Conservation (phyloP, 371 early-diverging fungal genomes). For the Mortierella polycephala region DNA sequence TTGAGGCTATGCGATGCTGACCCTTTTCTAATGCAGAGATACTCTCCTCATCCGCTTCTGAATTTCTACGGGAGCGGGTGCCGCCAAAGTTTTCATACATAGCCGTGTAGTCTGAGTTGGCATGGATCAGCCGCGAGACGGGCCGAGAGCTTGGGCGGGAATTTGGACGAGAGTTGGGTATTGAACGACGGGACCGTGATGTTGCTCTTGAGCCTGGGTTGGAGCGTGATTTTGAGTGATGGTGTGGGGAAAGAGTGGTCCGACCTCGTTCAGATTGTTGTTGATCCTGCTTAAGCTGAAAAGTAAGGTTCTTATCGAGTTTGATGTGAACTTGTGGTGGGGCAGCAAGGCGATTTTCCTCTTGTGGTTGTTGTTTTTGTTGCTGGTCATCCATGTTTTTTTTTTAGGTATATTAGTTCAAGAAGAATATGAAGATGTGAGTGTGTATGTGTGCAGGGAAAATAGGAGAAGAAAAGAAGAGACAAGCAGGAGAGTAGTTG, state of each 20-base stretch:
- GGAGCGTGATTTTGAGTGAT: conserved; percentile 2
- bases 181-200: conserved; percentile 25
- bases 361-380: not conserved
- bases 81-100: conserved; percentile 45
- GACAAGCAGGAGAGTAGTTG: not conserved
- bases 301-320: conserved; percentile 15
- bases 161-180: conserved; percentile 8
- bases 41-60: conserved; percentile 11
- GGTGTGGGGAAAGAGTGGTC: not conserved
- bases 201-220: conserved; percentile 27
- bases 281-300: conserved; percentile 5
- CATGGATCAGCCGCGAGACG: conserved; percentile 39
- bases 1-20: not conserved
- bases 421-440: too few species aligned
- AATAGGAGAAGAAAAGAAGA: not conserved
- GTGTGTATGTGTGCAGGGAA: not conserved
- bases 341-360: conserved; percentile 7
- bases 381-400: not conserved
- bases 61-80: conserved; percentile 8
- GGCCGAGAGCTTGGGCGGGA: conserved; percentile 23
- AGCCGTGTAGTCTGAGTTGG: conserved; percentile 33
- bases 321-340: conserved; percentile 13
- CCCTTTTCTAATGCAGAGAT: conserved; percentile 28
- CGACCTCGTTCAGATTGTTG: conserved; percentile 19
- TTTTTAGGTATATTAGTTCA: not conserved